Conservation (phyloP, 257 asterid species). For the Echium plantagineum region DNA sequence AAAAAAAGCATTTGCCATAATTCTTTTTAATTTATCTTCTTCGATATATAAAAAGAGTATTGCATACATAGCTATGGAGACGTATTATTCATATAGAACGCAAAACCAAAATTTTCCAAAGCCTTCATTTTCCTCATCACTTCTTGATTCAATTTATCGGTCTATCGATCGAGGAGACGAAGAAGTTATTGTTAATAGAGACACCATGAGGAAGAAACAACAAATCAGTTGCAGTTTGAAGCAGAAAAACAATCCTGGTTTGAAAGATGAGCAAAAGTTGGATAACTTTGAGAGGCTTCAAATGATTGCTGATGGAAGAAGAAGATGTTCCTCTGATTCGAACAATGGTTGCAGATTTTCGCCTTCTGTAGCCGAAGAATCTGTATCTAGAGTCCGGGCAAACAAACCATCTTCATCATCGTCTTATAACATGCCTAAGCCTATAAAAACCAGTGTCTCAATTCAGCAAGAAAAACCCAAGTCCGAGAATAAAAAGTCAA, state of each 20-base stretch:
- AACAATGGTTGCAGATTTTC: slow-evolving; percentile 39
- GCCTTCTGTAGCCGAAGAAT: slow-evolving; percentile 31
- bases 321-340: slow-evolving; percentile 61
- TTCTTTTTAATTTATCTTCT: slow-evolving; percentile 13
- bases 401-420: slow-evolving; percentile 24
- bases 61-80: slow-evolving; percentile 20
- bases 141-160: slow-evolving; percentile 68
- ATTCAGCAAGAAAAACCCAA: slow-evolving; percentile 25
- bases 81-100: slow-evolving; percentile 17
- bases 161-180: slow-evolving; percentile 50
- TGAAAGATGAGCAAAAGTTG: slow-evolving; percentile 34
- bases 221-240: background rate
- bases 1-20: slow-evolving; percentile 24
- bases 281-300: slow-evolving; percentile 52
- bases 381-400: slow-evolving; percentile 34
- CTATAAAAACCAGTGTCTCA: slow-evolving; percentile 42
- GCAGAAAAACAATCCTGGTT: background rate
- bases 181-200: slow-evolving; percentile 18
- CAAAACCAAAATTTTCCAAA: slow-evolving; percentile 10
- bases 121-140: slow-evolving; percentile 68
- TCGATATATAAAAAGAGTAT: background rate
- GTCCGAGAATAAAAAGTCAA: slow-evolving; percentile 50
- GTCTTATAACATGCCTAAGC: slow-evolving; percentile 26
- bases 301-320: slow-evolving; percentile 33
- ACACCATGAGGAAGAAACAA: slow-evolving; percentile 32